These are phyloP conservation scores for Echites panduratus DNA, from an alignment of 257 asterid species.

Conservation along the genomic window DNA sequence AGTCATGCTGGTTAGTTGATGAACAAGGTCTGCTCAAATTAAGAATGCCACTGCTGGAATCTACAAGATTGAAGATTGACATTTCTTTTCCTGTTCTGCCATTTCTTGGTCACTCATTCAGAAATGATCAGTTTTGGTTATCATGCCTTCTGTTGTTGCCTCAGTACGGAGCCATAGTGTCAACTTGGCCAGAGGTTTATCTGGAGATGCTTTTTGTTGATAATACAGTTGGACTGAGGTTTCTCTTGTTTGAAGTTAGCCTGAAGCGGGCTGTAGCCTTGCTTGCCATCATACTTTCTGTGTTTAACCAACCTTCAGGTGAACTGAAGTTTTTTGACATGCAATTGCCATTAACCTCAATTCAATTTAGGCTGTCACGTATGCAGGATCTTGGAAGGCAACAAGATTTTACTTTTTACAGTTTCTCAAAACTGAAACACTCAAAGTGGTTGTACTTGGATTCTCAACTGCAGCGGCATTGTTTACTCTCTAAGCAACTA, in stretches of 20 bases:
- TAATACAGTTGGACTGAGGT: slow-evolving; percentile 66
- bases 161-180: slow-evolving; percentile 56
- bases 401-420: slow-evolving; percentile 55
- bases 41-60: slow-evolving; percentile 31
- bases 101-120: slow-evolving; percentile 24
- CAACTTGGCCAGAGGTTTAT: slow-evolving; percentile 62
- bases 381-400: slow-evolving; percentile 48
- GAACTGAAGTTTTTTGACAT: slow-evolving; percentile 34
- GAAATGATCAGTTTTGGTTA: slow-evolving; percentile 31
- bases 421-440: slow-evolving; percentile 52
- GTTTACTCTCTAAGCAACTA: slow-evolving; percentile 49
- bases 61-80: slow-evolving; percentile 33
- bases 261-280: slow-evolving; percentile 61
- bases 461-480: slow-evolving; percentile 53
- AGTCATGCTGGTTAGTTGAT: slow-evolving; percentile 39
- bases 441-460: slow-evolving; percentile 70
- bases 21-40: slow-evolving; percentile 39
- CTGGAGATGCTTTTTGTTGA: slow-evolving; percentile 89
- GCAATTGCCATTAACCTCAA: slow-evolving; percentile 76
- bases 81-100: slow-evolving; percentile 44
- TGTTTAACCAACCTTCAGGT: slow-evolving; percentile 48
- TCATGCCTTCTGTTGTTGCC: slow-evolving; percentile 45
- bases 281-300: slow-evolving; percentile 52
- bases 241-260: slow-evolving; percentile 63
- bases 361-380: slow-evolving; percentile 58